Evolutionary conservation across 208 protist genomes (phyloP).

Genomic region (Leishmania braziliensis): DNA sequence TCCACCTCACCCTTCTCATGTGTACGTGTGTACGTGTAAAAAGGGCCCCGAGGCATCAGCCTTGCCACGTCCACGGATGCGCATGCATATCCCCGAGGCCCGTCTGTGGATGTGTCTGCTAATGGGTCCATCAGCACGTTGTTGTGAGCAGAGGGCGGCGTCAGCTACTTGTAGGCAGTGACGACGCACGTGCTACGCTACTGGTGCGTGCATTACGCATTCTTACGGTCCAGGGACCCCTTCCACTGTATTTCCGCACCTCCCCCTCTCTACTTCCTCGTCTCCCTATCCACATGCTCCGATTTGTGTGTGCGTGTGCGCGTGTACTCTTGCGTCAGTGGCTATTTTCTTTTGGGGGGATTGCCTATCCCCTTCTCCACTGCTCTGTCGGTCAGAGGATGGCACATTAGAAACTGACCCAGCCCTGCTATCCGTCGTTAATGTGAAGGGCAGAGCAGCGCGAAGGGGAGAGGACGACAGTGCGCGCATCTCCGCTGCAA

Average conservation of each 20-base stretch:
- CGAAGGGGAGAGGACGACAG: not conserved
- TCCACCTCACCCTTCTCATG: not conserved
- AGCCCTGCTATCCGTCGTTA: not conserved
- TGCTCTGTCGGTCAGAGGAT: not conserved
- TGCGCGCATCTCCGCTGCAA: not conserved
- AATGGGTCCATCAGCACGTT: not conserved
- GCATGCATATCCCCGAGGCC: not conserved
- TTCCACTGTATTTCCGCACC: not conserved
- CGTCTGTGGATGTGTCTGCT: not conserved
- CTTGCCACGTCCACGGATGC: not conserved
- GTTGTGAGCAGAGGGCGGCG: not conserved
- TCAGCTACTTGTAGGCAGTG: not conserved
- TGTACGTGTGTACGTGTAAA: not conserved
- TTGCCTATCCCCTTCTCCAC: not conserved
- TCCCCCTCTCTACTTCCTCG: not conserved
- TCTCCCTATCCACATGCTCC: not conserved
- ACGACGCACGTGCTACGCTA: not conserved
- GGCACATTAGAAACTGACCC: not conserved
- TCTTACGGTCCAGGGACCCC: not conserved
- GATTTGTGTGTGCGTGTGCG: not conserved
- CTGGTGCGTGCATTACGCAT: not conserved
- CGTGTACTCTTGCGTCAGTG: too few species aligned
- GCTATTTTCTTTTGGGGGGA: too few species aligned
- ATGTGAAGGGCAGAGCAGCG: not conserved
- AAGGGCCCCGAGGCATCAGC: not conserved